Conservation (phyloP, 768 basidiomycete species). For the Multifurca ochricompacta region DNA sequence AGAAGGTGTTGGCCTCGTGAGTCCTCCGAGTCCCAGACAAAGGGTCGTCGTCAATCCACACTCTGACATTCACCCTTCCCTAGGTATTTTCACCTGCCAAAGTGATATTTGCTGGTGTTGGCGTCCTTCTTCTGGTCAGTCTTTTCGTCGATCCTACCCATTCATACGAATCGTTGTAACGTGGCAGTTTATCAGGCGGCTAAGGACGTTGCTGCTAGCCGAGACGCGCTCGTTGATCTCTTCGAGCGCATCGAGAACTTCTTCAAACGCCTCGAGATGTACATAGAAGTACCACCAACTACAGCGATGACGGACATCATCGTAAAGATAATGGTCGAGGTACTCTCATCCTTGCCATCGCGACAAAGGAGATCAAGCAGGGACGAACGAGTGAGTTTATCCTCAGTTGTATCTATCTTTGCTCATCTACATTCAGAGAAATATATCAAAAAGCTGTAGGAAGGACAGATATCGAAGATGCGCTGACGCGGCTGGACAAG, state of each 20-base stretch:
- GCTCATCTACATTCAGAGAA: neutral
- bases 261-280: neutral
- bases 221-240: neutral
- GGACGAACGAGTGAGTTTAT: neutral
- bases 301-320: neutral
- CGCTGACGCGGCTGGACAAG: neutral
- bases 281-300: neutral
- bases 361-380: neutral
- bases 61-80: neutral
- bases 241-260: neutral
- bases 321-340: neutral
- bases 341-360: neutral
- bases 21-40: too few species aligned
- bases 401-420: too few species aligned
- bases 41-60: too few species aligned
- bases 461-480: neutral
- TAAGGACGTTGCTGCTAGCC: neutral
- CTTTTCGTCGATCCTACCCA: neutral
- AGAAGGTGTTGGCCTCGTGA: neutral
- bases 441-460: neutral
- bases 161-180: neutral
- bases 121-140: neutral
- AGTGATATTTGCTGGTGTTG: neutral
- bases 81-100: neutral
- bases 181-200: neutral